Evolutionary conservation across 2,329 filamentous ascomycete genomes (phyloP).

Genomic region (Hyphodiscus sp.): DNA sequence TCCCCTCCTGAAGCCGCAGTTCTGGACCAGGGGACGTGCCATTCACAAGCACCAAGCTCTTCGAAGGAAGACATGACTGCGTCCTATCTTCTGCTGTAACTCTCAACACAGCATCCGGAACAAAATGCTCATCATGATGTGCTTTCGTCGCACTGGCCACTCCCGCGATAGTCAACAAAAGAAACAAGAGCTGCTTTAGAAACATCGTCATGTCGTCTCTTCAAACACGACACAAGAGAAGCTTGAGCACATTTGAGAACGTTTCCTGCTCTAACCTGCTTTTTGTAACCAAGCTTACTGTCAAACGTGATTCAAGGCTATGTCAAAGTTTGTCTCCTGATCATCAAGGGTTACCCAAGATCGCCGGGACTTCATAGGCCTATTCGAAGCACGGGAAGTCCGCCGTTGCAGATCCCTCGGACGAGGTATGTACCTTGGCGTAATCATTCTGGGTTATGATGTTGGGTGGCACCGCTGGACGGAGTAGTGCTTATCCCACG

Average conservation of each 20-base stretch:
- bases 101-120: slow-evolving; percentile 36
- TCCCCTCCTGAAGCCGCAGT: slow-evolving; percentile 36
- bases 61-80: slow-evolving; percentile 32
- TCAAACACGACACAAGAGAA: not conserved
- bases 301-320: not conserved
- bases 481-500: no score
- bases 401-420: not conserved
- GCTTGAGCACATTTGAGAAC: slow-evolving; percentile 2
- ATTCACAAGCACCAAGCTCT: slow-evolving; percentile 39
- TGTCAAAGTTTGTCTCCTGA: not conserved
- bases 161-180: not conserved
- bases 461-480: no score
- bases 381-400: not conserved
- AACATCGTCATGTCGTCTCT: not conserved
- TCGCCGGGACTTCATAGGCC: not conserved
- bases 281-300: not conserved
- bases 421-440: no score
- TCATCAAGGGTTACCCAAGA: no score
- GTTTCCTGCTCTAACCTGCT: not conserved
- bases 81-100: slow-evolving; percentile 33
- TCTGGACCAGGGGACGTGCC: slow-evolving; percentile 42
- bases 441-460: no score
- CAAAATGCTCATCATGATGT: slow-evolving; percentile 20
- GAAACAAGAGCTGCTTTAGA: not conserved
- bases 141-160: not conserved